A percentile compares a stretch with the other conserved stretches of the same genome.
Evolutionary conservation across 352 stramenopile species (phyloP).

Genomic region (Peronospora destructor): DNA sequence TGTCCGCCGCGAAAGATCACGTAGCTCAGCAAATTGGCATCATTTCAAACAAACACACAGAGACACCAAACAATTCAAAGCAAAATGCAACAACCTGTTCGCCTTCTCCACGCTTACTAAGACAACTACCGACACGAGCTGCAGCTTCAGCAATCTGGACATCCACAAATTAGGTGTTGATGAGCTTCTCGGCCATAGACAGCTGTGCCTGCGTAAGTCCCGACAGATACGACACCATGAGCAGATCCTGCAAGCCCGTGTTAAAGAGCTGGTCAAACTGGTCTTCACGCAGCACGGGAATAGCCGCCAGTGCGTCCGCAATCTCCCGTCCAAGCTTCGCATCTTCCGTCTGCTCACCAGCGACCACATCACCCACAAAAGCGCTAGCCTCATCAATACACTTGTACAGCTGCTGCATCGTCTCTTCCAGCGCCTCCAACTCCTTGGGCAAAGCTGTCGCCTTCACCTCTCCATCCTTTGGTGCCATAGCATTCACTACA

Average conservation of each 20-base stretch:
- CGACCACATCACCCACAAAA: slow-evolving; percentile 91
- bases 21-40: slow-evolving; percentile 1
- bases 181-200: slow-evolving; percentile 96
- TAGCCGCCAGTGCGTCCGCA: slow-evolving; percentile 88
- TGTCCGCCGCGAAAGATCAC: slow-evolving; percentile 14
- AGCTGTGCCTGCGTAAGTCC: slow-evolving; percentile 96
- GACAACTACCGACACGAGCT: slow-evolving; percentile 26
- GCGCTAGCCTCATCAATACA: slow-evolving; percentile 85
- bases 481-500: slow-evolving; percentile 67
- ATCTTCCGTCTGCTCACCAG: slow-evolving; percentile 66
- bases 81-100: slow-evolving; percentile 27
- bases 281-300: slow-evolving; percentile 90
- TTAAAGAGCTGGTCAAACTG: slow-evolving; percentile 96
- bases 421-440: slow-evolving; percentile 58
- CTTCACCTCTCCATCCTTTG: slow-evolving; percentile 33
- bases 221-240: slow-evolving; percentile 98
- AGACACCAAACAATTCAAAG: slow-evolving; percentile 5
- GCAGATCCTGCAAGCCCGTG: slow-evolving; percentile 94
- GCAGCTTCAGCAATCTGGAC: slow-evolving; percentile 4
- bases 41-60: not conserved
- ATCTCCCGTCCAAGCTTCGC: slow-evolving; percentile 89
- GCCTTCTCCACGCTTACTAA: slow-evolving; percentile 20
- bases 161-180: slow-evolving; percentile 68
- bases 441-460: slow-evolving; percentile 58
- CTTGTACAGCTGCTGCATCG: slow-evolving; percentile 86